Percentiles rank a stretch among this genome's conserved stretches.
Evolutionary conservation across 192 early-diverging fungal species (phyloP).

Genomic region (Rhizophagus prolifer): DNA sequence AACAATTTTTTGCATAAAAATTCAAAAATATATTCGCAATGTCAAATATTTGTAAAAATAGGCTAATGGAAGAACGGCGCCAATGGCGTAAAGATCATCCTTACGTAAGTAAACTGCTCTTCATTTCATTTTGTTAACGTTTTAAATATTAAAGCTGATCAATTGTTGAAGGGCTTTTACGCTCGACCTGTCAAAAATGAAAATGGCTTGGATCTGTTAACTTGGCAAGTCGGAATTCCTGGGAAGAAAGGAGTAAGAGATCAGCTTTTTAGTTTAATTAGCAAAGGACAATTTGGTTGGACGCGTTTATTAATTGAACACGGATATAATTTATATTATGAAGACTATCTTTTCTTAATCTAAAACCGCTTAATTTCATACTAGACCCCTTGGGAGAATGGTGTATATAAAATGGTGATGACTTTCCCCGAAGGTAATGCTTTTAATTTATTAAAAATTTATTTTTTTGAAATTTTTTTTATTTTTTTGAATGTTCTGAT

Average conservation of each 20-base stretch:
- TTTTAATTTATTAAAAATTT: no score
- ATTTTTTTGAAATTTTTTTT: no score
- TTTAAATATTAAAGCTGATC: no score
- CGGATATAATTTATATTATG: no score
- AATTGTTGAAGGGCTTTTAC: conserved; percentile 74
- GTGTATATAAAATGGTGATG: conserved; percentile 81
- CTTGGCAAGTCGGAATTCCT: conserved; percentile 64
- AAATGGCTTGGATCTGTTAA: conserved; percentile 73
- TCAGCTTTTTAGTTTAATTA: no score
- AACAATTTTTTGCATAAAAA: no score
- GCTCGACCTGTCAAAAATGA: conserved; percentile 84
- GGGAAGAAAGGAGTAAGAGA: conserved; percentile 45
- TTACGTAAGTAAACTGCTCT: conserved; percentile 39
- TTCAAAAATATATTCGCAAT: conserved; percentile 19
- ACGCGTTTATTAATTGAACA: no score
- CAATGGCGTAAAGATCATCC: conserved; percentile 98
- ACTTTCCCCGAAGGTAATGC: conserved; percentile 72
- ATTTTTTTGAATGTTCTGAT: conserved; percentile 36
- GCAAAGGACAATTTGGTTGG: no score
- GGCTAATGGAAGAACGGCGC: conserved; percentile 92
- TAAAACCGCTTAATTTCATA: conserved; percentile 15
- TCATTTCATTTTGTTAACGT: background rate
- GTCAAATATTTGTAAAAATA: conserved; percentile 72
- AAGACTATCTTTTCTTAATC: background rate
- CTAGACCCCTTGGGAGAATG: conserved; percentile 85